A percentile compares a stretch with the other conserved stretches of the same genome.
phyloP scores from a whole-genome alignment of 2,329 filamentous ascomycete genomes.

The Hypoxylon sp. region DNA sequence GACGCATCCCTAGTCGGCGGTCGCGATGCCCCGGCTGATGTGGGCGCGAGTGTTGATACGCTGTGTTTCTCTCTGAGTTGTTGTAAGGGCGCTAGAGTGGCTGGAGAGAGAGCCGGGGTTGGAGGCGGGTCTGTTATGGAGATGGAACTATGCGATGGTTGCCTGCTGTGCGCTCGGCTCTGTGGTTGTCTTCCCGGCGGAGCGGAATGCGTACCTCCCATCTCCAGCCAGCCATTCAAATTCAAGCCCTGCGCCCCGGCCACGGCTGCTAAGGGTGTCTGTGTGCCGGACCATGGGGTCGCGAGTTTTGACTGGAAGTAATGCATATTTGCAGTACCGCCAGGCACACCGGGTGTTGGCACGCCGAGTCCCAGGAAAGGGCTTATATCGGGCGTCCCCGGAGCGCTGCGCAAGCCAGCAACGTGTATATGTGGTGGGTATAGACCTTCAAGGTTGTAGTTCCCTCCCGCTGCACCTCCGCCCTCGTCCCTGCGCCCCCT shows the following conservation, averaged over 20 bases:
- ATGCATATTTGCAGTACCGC: conserved; percentile 81
- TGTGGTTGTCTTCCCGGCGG: conserved; percentile 18
- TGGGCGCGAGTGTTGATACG: conserved; percentile 73
- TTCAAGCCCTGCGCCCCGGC: conserved; percentile 76
- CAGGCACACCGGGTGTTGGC: conserved; percentile 75
- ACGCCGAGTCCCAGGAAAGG: conserved; percentile 69
- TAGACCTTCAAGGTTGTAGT: conserved; percentile 46
- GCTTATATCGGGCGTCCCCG: conserved; percentile 62
- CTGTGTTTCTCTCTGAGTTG: conserved; percentile 72
- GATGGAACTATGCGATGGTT: conserved; percentile 64
- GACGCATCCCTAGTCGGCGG: conserved; percentile 69
- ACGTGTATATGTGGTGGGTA: conserved; percentile 61
- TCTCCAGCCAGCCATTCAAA: conserved; percentile 64
- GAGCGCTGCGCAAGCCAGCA: conserved; percentile 53
- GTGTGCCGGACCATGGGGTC: conserved; percentile 78
- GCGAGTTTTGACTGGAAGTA: conserved; percentile 87
- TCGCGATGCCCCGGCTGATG: conserved; percentile 66
- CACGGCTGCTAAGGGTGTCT: conserved; percentile 84
- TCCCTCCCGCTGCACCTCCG: conserved; percentile 42
- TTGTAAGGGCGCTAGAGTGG: conserved; percentile 57
- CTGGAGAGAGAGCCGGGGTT: conserved; percentile 31
- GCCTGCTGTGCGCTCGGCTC: conserved; percentile 57
- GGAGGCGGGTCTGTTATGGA: conserved; percentile 60
- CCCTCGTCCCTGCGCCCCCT: conserved; percentile 34
- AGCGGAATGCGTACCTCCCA: conserved; percentile 40